Conservation (phyloP, 768 basidiomycete genomes). For the Glaciozyma martinii region DNA sequence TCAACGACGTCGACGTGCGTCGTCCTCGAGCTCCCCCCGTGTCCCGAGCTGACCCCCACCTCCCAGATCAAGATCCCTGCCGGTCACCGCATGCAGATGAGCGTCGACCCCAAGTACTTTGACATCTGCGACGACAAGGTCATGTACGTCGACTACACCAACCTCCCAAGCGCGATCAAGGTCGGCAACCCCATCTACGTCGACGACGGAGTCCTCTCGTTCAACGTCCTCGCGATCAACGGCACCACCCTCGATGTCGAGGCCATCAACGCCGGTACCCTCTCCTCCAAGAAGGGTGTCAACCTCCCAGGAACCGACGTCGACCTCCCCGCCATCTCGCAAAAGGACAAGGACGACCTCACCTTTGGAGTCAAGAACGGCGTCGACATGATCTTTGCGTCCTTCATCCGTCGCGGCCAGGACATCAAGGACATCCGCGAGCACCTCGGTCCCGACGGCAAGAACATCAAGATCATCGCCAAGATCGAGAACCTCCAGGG, state of each 20-base stretch:
- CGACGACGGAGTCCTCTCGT: conserved; percentile 65
- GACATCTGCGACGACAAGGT: conserved; percentile 71
- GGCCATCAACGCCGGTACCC: conserved; percentile 80
- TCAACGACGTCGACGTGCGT: conserved; percentile 71
- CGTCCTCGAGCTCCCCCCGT: conserved; percentile 19
- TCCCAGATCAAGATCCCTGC: conserved; percentile 69
- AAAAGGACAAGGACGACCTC: conserved; percentile 95
- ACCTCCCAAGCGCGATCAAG: conserved; percentile 88
- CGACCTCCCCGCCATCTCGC: conserved; percentile 92
- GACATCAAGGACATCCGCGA: conserved; percentile 90
- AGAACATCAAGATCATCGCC: conserved; percentile 95
- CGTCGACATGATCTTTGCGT: conserved; percentile 99
- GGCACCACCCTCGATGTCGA: conserved; percentile 70
- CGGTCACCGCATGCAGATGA: conserved; percentile 87
- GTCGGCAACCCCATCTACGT: conserved; percentile 97
- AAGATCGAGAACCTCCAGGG: conserved; percentile 99
- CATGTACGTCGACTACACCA: conserved; percentile 90
- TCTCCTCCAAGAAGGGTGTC: conserved; percentile 96
- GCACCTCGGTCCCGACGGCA: conserved; percentile 88
- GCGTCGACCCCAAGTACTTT: conserved; percentile 71
- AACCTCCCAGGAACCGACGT: conserved; percentile 97
- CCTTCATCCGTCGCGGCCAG: conserved; percentile 90
- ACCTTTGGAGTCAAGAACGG: conserved; percentile 91
- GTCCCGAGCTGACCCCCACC: neutral
- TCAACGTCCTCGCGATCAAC: conserved; percentile 33